These are phyloP conservation scores for Collybia sp. DNA, from an alignment of 768 basidiomycete genomes.

Conservation along the genomic window DNA sequence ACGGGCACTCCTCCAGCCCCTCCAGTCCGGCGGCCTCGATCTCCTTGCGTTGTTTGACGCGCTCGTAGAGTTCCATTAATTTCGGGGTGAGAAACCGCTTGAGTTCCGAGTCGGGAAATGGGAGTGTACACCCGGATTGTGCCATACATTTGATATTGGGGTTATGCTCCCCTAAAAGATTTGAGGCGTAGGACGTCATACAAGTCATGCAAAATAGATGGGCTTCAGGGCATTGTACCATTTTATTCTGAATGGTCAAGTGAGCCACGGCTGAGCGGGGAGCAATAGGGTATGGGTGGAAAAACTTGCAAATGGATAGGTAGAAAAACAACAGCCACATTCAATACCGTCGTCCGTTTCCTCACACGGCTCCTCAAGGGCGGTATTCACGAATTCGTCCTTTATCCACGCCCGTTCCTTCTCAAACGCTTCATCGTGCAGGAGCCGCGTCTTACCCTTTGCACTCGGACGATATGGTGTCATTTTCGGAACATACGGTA, in stretches of 20 bases:
- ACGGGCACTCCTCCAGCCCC: constrained; percentile 85
- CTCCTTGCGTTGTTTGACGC: constrained; percentile 74
- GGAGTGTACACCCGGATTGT: constrained; percentile 62
- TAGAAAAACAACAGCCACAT: constrained; percentile 84
- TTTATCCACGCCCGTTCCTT: constrained; percentile 41
- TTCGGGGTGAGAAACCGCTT: constrained; percentile 61
- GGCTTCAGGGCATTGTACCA: constrained; percentile 86
- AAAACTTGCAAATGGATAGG: constrained; percentile 61
- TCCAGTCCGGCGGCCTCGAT: constrained; percentile 76
- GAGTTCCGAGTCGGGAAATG: constrained; percentile 69
- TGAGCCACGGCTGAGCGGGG: not conserved
- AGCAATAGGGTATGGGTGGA: constrained; percentile 1
- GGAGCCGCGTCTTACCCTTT: constrained; percentile 18
- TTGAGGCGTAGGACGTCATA: constrained; percentile 63
- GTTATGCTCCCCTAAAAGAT: constrained; percentile 59
- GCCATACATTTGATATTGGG: constrained; percentile 78
- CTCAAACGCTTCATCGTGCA: constrained; percentile 41
- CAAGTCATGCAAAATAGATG: constrained; percentile 84
- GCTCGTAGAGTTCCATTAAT: constrained; percentile 64
- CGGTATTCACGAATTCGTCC: constrained; percentile 16
- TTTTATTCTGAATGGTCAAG: constrained; percentile 56
- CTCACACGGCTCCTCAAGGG: constrained; percentile 24
- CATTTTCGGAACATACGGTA: constrained; percentile 32
- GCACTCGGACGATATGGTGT: constrained; percentile 20
- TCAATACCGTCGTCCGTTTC: constrained; percentile 61